Percentiles rank a stretch among this genome's conserved stretches.
phyloP scores from a whole-genome alignment of 2,329 filamentous ascomycete species.

The Neophaeococcomyces aloes region DNA sequence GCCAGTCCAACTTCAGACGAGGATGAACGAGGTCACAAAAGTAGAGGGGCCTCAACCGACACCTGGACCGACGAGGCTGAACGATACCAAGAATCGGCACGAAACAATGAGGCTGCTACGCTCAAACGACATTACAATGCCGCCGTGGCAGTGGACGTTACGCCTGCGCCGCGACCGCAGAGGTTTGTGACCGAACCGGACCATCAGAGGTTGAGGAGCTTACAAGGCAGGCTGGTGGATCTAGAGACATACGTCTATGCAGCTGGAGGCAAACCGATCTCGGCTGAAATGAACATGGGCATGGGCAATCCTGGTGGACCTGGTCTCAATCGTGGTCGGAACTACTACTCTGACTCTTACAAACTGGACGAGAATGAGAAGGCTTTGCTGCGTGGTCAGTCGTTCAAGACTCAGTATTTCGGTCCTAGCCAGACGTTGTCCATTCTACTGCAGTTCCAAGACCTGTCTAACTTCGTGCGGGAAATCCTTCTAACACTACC shows the following conservation, averaged over 20 bases:
- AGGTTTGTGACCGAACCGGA: not conserved
- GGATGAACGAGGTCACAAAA: constrained; percentile 1
- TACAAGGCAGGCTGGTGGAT: constrained; percentile 14
- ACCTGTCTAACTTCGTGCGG: constrained; percentile 19
- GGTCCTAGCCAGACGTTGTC: constrained; percentile 19
- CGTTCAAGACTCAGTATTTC: constrained; percentile 22
- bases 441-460: constrained; percentile 20
- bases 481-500: constrained; percentile 17
- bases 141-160: not conserved
- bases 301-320: constrained; percentile 9
- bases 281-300: constrained; percentile 9
- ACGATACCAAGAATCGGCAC: constrained; percentile 14
- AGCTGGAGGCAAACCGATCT: constrained; percentile 11
- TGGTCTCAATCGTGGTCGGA: not conserved
- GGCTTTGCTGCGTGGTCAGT: constrained; percentile 17
- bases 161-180: constrained; percentile 7
- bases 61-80: constrained; percentile 19
- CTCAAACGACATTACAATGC: not conserved
- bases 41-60: constrained; percentile 4
- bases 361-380: constrained; percentile 15
- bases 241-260: constrained; percentile 14
- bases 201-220: constrained; percentile 9
- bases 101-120: constrained; percentile 8
- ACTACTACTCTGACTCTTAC: constrained; percentile 8
- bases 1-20: constrained; percentile 10